Conservation (phyloP, 2,329 filamentous ascomycete genomes). For the Colletotrichum scovillei region DNA sequence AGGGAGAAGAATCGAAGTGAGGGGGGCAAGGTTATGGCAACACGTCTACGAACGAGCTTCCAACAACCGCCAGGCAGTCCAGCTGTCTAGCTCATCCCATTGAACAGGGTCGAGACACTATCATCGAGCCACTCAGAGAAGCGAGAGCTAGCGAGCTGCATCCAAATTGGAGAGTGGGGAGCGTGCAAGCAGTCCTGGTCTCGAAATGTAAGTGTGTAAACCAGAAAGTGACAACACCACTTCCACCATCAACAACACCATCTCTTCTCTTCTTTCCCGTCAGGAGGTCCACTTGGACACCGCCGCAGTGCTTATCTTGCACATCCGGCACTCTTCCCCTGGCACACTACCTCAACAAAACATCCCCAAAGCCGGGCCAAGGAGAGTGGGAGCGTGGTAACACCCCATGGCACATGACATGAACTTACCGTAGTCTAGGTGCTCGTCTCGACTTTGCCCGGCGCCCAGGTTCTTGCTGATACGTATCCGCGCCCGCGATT, state of each 20-base stretch:
- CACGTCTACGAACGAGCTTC: background rate
- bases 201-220: conserved; percentile 6
- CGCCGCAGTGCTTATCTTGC: conserved; percentile 24
- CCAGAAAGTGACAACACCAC: conserved; percentile 11
- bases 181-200: background rate
- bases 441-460: conserved; percentile 13
- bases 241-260: background rate
- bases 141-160: background rate
- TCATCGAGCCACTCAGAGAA: conserved; percentile 9
- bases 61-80: background rate
- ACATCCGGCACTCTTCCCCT: conserved; percentile 8
- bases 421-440: conserved; percentile 14
- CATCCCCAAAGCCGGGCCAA: background rate
- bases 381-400: conserved; percentile 28
- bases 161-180: conserved; percentile 6
- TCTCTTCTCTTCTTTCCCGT: conserved; percentile 6
- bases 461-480: background rate
- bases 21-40: conserved; percentile 8
- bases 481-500: conserved; percentile 15
- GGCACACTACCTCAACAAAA: conserved; percentile 30
- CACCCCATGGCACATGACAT: conserved; percentile 32
- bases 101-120: background rate
- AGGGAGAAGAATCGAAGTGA: conserved; percentile 20
- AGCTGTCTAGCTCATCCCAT: conserved; percentile 2
- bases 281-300: conserved; percentile 23